phyloP scores from a whole-genome alignment of 495 filamentous ascomycete species.

The Bathelium albidoporum region DNA sequence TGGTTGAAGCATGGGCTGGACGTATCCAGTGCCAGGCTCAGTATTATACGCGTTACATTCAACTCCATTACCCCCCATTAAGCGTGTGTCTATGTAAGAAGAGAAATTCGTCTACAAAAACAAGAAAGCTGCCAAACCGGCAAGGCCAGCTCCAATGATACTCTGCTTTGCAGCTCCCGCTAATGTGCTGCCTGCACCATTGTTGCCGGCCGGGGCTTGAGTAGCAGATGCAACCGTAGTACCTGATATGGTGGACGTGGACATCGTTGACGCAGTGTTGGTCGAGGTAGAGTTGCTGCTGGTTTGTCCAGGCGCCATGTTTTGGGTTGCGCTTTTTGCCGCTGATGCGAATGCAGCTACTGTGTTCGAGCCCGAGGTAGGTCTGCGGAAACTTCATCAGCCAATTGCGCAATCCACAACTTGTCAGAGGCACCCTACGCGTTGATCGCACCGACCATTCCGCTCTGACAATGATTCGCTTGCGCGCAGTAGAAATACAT shows the following conservation, averaged over 20 bases:
- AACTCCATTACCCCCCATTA: not conserved
- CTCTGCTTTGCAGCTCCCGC: not conserved
- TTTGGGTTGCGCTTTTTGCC: slow-evolving; percentile 4
- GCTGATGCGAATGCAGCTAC: not conserved
- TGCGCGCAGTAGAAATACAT: slow-evolving; percentile 53
- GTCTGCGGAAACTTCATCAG: not conserved
- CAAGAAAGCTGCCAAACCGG: not conserved
- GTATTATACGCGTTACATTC: not conserved
- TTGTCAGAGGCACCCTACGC: slow-evolving; percentile 16
- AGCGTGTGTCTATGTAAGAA: not conserved
- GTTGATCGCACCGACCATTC: slow-evolving; percentile 45
- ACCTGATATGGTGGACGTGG: not conserved
- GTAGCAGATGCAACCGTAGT: not conserved
- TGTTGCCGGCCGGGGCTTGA: not conserved
- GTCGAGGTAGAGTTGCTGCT: not conserved
- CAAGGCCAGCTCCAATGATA: not conserved
- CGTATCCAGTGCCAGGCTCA: not conserved
- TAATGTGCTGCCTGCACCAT: not conserved
- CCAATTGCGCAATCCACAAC: not conserved
- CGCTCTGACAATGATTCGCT: slow-evolving; percentile 37
- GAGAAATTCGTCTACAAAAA: slow-evolving; percentile 3
- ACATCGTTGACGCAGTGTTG: not conserved
- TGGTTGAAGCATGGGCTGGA: not conserved
- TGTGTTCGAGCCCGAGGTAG: not conserved
- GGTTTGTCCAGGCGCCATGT: slow-evolving; percentile 2